Evolutionary conservation across 768 basidiomycete species (phyloP).

Genomic region (Boletus barrowsii): DNA sequence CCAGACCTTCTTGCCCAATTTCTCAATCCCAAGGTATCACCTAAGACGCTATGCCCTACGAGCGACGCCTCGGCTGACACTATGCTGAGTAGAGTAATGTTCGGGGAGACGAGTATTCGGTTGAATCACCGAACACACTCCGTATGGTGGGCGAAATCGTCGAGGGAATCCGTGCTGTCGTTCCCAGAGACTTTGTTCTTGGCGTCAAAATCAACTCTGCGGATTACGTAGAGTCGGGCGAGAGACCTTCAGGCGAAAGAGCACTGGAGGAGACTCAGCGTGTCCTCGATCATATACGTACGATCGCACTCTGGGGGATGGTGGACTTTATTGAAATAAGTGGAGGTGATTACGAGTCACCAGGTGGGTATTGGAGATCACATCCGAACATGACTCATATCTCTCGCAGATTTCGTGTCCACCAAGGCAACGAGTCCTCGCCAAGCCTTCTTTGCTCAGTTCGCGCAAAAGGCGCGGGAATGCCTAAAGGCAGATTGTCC

Average conservation of each 20-base stretch:
- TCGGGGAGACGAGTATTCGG: constrained; percentile 61
- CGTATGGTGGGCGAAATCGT: constrained; percentile 57
- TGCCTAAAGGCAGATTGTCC: constrained; percentile 37
- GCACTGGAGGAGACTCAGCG: constrained; percentile 27
- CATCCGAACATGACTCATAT: not conserved
- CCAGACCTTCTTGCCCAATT: constrained; percentile 79
- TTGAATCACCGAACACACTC: constrained; percentile 41
- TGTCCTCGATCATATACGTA: constrained; percentile 57
- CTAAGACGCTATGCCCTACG: not conserved
- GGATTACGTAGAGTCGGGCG: constrained; percentile 54
- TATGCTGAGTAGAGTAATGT: constrained; percentile 40
- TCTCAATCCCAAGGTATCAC: constrained; percentile 62
- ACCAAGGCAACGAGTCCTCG: constrained; percentile 34
- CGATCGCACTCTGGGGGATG: constrained; percentile 59
- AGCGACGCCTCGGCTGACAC: constrained; percentile 19
- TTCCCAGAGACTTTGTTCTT: constrained; percentile 60
- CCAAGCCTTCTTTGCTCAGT: constrained; percentile 71
- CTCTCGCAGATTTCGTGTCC: constrained; percentile 42
- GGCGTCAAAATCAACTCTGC: constrained; percentile 80
- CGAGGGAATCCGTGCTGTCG: constrained; percentile 48
- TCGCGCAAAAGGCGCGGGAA: constrained; percentile 55
- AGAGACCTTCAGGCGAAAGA: constrained; percentile 31
- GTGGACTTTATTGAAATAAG: constrained; percentile 88
- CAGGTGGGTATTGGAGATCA: constrained; percentile 42
- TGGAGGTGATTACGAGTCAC: constrained; percentile 82